Percentiles rank a stretch among this genome's conserved stretches.
Conservation (phyloP, 164 flowering plant genomes). For the Vitis cinerea region DNA sequence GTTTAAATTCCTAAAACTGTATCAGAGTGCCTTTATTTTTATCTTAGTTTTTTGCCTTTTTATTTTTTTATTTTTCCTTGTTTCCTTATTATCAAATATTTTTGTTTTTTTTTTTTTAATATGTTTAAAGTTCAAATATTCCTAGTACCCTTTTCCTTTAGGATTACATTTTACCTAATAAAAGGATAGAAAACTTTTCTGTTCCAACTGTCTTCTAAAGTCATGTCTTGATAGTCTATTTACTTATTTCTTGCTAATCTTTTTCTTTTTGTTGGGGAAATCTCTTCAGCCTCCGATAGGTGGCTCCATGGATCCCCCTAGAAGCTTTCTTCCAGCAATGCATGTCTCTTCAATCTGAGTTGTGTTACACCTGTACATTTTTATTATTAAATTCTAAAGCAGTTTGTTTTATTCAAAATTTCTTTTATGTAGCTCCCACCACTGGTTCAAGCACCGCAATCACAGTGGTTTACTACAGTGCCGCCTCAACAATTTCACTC, state of each 20-base stretch:
- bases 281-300: constrained; percentile 22
- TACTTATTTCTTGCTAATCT: not conserved
- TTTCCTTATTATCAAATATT: no score
- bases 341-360: constrained; percentile 1
- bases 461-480: constrained; percentile 22
- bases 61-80: no score
- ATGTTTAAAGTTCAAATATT: no score
- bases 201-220: no score
- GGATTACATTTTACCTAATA: no score
- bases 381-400: not conserved
- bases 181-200: no score
- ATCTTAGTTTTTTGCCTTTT: no score
- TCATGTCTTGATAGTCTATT: not conserved
- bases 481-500: constrained; percentile 25
- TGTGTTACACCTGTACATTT: not conserved
- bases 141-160: no score
- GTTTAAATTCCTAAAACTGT: no score
- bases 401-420: not conserved
- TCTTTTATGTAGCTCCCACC: constrained; percentile 23
- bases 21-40: no score
- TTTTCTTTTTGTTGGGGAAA: constrained; percentile 9
- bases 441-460: constrained; percentile 15
- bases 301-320: constrained; percentile 27
- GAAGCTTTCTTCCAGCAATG: constrained; percentile 26
- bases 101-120: no score